Conservation (phyloP, 805 yeast genomes). For the Starmerella scarabaei region DNA sequence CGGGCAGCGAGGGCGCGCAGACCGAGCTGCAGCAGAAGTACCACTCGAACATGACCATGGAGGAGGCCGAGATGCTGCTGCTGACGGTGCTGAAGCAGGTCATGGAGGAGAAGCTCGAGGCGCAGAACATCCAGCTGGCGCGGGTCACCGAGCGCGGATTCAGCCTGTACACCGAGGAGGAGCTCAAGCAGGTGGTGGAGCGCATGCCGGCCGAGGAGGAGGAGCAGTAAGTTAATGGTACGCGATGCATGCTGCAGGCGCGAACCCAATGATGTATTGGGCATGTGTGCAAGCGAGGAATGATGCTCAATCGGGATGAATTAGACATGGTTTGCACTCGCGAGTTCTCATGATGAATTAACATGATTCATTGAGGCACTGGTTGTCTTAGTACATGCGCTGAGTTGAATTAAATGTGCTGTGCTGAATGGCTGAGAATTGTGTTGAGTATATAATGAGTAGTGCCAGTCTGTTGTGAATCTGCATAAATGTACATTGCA, state of each 20-base stretch:
- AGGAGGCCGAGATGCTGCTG: constrained; percentile 83
- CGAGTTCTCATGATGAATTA: too few species aligned
- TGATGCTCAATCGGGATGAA: too few species aligned
- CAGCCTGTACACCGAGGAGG: constrained; percentile 67
- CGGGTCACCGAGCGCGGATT: constrained; percentile 82
- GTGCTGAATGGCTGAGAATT: too few species aligned
- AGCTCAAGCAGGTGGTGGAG: constrained; percentile 70
- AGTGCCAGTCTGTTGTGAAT: too few species aligned
- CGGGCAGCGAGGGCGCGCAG: constrained; percentile 98
- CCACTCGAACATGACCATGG: constrained; percentile 71
- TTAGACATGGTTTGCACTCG: too few species aligned
- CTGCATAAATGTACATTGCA: not conserved
- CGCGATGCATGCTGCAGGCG: too few species aligned
- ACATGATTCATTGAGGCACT: too few species aligned
- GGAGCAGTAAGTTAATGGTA: constrained; percentile 2
- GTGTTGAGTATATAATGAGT: too few species aligned
- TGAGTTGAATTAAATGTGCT: too few species aligned
- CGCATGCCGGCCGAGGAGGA: constrained; percentile 49
- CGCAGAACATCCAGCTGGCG: constrained; percentile 89
- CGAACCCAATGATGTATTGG: too few species aligned
- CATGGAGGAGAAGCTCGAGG: constrained; percentile 96
- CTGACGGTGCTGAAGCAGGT: constrained; percentile 89
- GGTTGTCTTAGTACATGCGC: too few species aligned
- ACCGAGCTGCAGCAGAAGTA: constrained; percentile 94
- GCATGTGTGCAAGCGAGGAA: too few species aligned